These are phyloP conservation scores for Candida xyloterini DNA, from an alignment of 805 yeast genomes.

Conservation along the genomic window DNA sequence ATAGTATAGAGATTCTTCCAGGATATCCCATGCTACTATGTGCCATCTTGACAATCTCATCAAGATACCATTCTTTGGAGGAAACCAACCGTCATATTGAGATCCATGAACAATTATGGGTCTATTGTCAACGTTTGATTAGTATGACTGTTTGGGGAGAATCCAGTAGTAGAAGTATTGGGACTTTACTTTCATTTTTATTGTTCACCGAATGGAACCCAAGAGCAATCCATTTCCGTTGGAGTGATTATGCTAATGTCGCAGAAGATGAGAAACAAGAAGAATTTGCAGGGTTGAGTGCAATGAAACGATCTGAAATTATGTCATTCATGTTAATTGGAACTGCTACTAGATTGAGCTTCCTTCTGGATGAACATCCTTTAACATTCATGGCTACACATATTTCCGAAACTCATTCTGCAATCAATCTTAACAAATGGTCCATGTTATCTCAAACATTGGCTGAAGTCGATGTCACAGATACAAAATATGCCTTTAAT, in stretches of 20 bases:
- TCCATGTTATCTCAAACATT: constrained; percentile 74
- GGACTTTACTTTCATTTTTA: constrained; percentile 80
- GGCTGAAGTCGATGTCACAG: constrained; percentile 55
- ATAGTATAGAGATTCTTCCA: constrained; percentile 60
- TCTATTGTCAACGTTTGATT: constrained; percentile 73
- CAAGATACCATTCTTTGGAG: constrained; percentile 68
- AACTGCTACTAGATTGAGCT: constrained; percentile 80
- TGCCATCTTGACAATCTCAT: constrained; percentile 74
- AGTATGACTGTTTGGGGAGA: constrained; percentile 94
- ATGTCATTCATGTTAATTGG: constrained; percentile 96
- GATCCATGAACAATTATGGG: constrained; percentile 80
- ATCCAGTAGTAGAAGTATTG: constrained; percentile 81
- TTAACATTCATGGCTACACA: constrained; percentile 81
- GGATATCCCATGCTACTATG: constrained; percentile 80
- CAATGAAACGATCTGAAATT: constrained; percentile 80
- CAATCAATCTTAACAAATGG: constrained; percentile 75
- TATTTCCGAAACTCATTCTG: constrained; percentile 76
- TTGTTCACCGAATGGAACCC: constrained; percentile 95
- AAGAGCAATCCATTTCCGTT: constrained; percentile 84
- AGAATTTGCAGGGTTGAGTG: constrained; percentile 72
- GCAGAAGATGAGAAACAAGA: constrained; percentile 42
- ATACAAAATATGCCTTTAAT: constrained; percentile 49
- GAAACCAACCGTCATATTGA: constrained; percentile 41
- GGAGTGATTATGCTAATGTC: constrained; percentile 77
- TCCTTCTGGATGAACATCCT: constrained; percentile 70